These are phyloP conservation scores for Xylaria multiplex DNA, from an alignment of 2,329 filamentous ascomycete genomes.

Conservation along the genomic window DNA sequence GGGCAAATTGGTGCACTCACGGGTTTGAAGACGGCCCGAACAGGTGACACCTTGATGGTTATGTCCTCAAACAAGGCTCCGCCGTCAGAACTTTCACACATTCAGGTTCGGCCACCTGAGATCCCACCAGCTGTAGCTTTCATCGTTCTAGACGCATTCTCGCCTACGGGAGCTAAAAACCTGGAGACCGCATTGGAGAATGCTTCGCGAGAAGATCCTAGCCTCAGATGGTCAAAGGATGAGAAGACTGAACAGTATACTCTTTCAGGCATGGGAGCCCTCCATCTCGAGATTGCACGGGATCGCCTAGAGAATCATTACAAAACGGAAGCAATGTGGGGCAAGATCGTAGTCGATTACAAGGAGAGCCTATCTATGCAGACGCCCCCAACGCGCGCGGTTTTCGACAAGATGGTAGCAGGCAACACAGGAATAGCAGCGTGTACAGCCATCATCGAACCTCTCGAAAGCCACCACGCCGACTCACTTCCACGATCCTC, in stretches of 20 bases:
- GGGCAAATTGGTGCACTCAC: constrained; percentile 95
- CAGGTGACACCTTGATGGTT: constrained; percentile 88
- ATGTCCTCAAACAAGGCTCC: constrained; percentile 72
- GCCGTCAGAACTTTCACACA: constrained; percentile 72
- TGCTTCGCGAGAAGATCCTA: constrained; percentile 90
- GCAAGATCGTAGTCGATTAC: constrained; percentile 94
- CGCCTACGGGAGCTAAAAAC: constrained; percentile 80
- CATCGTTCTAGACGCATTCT: constrained; percentile 86
- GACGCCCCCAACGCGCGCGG: constrained; percentile 66
- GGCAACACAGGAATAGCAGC: constrained; percentile 81
- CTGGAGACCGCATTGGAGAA: constrained; percentile 80
- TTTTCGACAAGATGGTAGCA: constrained; percentile 82
- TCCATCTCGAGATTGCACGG: constrained; percentile 92
- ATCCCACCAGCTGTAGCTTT: constrained; percentile 97
- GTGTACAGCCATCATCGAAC: constrained; percentile 75
- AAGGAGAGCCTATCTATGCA: constrained; percentile 77
- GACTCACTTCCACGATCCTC: constrained; percentile 54
- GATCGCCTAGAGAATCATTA: constrained; percentile 89
- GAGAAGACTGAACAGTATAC: constrained; percentile 93
- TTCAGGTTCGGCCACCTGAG: constrained; percentile 87
- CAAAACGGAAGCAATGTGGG: constrained; percentile 87
- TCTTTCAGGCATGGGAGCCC: constrained; percentile 93
- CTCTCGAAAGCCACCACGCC: constrained; percentile 59
- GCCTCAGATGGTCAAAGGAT: constrained; percentile 83
- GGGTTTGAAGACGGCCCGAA: constrained; percentile 89